Percentiles rank a stretch among this genome's conserved stretches.
These are phyloP conservation scores for Petasospora rhodanensis DNA, from an alignment of 1,139 yeast genomes.

Conservation along the genomic window DNA sequence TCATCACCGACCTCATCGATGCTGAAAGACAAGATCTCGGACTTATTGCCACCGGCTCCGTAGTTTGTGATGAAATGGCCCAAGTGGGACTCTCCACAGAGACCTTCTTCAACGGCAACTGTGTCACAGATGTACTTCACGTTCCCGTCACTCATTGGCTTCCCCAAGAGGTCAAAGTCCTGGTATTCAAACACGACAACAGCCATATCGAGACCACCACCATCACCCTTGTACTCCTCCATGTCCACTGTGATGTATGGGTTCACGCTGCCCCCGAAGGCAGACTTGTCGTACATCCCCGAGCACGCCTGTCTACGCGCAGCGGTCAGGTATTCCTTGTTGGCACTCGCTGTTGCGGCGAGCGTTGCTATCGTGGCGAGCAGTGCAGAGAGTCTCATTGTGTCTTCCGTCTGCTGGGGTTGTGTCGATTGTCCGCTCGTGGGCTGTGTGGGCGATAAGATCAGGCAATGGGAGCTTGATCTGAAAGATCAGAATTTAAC, in stretches of 20 bases:
- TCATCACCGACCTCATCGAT: conserved; percentile 57
- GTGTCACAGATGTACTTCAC: conserved; percentile 72
- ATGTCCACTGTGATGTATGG: conserved; percentile 59
- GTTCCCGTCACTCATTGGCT: conserved; percentile 28
- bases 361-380: neutral
- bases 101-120: conserved; percentile 49
- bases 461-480: too few species aligned
- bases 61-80: conserved; percentile 58
- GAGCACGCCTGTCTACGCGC: conserved; percentile 65
- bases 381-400: too few species aligned
- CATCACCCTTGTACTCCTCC: conserved; percentile 32
- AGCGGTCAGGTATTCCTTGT: conserved; percentile 45
- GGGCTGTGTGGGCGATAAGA: too few species aligned
- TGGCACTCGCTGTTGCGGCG: conserved; percentile 30
- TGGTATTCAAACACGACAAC: conserved; percentile 79
- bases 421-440: too few species aligned
- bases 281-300: conserved; percentile 83
- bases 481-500: too few species aligned
- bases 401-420: too few species aligned
- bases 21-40: conserved; percentile 53
- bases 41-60: conserved; percentile 38
- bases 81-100: conserved; percentile 51
- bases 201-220: conserved; percentile 44
- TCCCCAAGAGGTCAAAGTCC: conserved; percentile 70
- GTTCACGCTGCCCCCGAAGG: conserved; percentile 75